Percentiles rank a stretch among this genome's conserved stretches.
These are phyloP conservation scores for Diaporthe vaccinii DNA, from an alignment of 2,329 filamentous ascomycete species.

Conservation along the genomic window DNA sequence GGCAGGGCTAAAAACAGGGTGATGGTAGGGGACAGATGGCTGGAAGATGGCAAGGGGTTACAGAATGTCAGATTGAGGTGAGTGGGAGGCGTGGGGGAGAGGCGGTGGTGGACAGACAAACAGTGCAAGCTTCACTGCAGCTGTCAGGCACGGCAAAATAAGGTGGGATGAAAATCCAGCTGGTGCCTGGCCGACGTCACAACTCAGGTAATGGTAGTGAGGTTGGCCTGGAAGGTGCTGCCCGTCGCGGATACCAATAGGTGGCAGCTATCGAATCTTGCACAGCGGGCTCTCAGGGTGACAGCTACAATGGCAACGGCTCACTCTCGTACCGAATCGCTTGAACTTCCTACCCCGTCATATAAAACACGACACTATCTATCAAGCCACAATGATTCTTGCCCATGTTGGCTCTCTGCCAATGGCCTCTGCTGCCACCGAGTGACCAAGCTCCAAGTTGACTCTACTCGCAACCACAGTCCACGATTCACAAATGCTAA, in stretches of 20 bases:
- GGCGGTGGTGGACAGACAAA: neutral
- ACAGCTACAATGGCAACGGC: neutral
- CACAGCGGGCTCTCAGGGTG: neutral
- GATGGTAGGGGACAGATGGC: neutral
- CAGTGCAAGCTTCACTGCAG: neutral
- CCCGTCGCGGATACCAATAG: neutral
- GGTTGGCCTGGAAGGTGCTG: conserved; percentile 17
- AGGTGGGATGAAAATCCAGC: neutral
- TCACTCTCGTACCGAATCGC: neutral
- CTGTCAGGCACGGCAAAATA: neutral
- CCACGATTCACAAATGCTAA: no score
- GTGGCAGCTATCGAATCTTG: neutral
- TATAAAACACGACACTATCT: neutral
- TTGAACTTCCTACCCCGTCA: no score
- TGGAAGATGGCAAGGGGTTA: neutral
- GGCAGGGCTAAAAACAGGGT: neutral
- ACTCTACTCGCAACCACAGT: neutral
- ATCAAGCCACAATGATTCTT: neutral
- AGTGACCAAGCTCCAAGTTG: neutral
- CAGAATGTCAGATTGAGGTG: neutral
- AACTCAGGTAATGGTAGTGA: neutral
- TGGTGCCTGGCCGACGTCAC: conserved; percentile 2
- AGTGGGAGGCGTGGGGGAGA: neutral
- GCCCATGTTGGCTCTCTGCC: neutral
- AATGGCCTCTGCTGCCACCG: neutral